Percentiles rank a stretch among this genome's conserved stretches.
These are phyloP conservation scores for Diaporthe sp. DNA, from an alignment of 2,329 filamentous ascomycete genomes.

Conservation along the genomic window DNA sequence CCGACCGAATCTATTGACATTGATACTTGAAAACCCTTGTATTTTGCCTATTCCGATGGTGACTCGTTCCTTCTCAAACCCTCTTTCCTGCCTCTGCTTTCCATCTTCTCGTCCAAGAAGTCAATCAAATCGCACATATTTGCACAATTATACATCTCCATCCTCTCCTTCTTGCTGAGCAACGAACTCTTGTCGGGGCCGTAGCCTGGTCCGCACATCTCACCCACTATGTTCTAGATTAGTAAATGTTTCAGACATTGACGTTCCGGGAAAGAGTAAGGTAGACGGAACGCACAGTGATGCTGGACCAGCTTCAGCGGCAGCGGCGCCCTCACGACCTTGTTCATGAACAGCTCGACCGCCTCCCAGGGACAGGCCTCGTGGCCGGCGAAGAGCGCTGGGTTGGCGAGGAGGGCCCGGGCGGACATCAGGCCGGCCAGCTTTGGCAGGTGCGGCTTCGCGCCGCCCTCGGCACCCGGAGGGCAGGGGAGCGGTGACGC, in stretches of 20 bases:
- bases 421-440: conserved; percentile 79
- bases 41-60: neutral
- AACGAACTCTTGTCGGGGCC: conserved; percentile 65
- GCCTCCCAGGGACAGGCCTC: conserved; percentile 72
- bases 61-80: conserved; percentile 43
- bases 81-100: conserved; percentile 43
- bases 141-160: conserved; percentile 61
- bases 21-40: neutral
- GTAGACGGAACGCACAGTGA: conserved; percentile 55
- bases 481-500: conserved; percentile 50
- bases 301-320: conserved; percentile 75
- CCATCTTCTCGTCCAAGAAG: conserved; percentile 68
- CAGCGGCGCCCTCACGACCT: conserved; percentile 69
- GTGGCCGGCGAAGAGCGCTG: conserved; percentile 73
- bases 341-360: conserved; percentile 73
- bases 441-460: conserved; percentile 55
- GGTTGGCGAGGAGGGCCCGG: conserved; percentile 76
- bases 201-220: conserved; percentile 75
- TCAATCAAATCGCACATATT: conserved; percentile 73
- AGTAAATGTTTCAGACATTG: neutral
- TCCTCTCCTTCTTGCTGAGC: conserved; percentile 70
- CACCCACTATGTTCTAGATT: conserved; percentile 56
- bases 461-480: conserved; percentile 47
- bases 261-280: neutral
- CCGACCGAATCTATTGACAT: neutral